Evolutionary conservation across 108 stramenopile species (phyloP), one percentile per base, ranked within the genome.

Genomic region (Nannochloropsis salina): DNA sequence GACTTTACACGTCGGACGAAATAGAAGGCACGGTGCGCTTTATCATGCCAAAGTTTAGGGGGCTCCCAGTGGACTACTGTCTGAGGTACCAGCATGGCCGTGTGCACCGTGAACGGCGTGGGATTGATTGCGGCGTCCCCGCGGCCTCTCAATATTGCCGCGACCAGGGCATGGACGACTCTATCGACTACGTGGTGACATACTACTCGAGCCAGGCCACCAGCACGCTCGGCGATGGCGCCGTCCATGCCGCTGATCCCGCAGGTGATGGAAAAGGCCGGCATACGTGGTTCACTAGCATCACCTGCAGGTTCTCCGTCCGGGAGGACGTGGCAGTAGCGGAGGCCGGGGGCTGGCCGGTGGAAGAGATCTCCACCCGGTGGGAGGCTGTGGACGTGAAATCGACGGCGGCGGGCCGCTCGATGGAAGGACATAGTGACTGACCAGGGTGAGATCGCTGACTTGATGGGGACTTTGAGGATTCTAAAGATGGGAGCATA

Each of bases 201-300:
- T 74, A 74, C 61, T 74, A 74, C 61, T 74, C 61, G 61, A 74
- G n/a, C 3, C 61, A n/a, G 61, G 61, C 61, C n/a, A 74, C 61
- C 4, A n/a, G 15, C 61, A 74, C 61, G 20, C 15, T 74, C 20
- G 61, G 20, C 3, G 61, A 74, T 74, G 61, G 2, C 4, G 15
- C 61, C 15, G n/a, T 74, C 15, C 61, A 74, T n/a, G 20, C 61
- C 61, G 61, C 61, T 15, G 61, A 74, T 6, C 61, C 61, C 61
- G 1, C 61, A n/a, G 61, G 61, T 3, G 61, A 74, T 74, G 61
- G 61, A 8, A 74, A 74, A 6, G 61, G 61, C 20, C 15, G 6
- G 2, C 61, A 74, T 74, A 74, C 61, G 2, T 74, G 61, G 61
- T 74, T 74, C n/a, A 74, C 61, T n/a, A 74, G 61, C 61, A 74